A percentile compares a stretch with the other conserved stretches of the same genome.
Conservation (phyloP, 768 basidiomycete species). For the Inosperma sp. region DNA sequence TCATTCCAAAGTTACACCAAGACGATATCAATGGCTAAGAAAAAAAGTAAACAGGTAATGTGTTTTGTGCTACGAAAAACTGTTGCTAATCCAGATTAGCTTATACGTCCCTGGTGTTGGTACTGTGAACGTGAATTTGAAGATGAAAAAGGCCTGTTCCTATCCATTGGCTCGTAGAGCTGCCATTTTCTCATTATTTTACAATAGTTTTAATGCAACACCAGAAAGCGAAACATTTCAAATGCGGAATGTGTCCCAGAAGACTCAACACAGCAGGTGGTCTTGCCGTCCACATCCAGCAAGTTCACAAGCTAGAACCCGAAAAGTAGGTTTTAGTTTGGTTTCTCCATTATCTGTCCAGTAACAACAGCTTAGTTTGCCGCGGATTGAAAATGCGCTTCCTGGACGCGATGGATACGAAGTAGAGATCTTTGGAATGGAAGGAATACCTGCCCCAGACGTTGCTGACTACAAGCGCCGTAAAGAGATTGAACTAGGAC, state of each 20-base stretch:
- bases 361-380: slow-evolving; percentile 42
- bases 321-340: slow-evolving; percentile 58
- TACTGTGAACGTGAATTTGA: slow-evolving; percentile 99
- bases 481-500: slow-evolving; percentile 91
- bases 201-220: slow-evolving; percentile 91
- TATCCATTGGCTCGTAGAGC: background rate
- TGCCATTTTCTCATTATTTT: slow-evolving; percentile 1
- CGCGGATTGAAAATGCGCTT: slow-evolving; percentile 94
- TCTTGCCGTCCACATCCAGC: slow-evolving; percentile 95
- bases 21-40: slow-evolving; percentile 45
- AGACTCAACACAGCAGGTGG: slow-evolving; percentile 97
- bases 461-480: slow-evolving; percentile 94
- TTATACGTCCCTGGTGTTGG: slow-evolving; percentile 96
- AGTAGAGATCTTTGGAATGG: slow-evolving; percentile 99
- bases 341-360: background rate
- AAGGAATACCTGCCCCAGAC: slow-evolving; percentile 92
- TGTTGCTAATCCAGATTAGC: slow-evolving; percentile 36
- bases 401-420: slow-evolving; percentile 97
- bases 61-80: background rate
- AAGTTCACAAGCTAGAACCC: slow-evolving; percentile 98
- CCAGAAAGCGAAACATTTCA: slow-evolving; percentile 99
- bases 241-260: slow-evolving; percentile 93
- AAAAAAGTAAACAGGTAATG: slow-evolving; percentile 55
- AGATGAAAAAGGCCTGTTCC: slow-evolving; percentile 84
- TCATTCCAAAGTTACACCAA: background rate